Evolutionary conservation across 305 asterid genomes (phyloP).

Genomic region (Fraxinus xanthoxyloides): DNA sequence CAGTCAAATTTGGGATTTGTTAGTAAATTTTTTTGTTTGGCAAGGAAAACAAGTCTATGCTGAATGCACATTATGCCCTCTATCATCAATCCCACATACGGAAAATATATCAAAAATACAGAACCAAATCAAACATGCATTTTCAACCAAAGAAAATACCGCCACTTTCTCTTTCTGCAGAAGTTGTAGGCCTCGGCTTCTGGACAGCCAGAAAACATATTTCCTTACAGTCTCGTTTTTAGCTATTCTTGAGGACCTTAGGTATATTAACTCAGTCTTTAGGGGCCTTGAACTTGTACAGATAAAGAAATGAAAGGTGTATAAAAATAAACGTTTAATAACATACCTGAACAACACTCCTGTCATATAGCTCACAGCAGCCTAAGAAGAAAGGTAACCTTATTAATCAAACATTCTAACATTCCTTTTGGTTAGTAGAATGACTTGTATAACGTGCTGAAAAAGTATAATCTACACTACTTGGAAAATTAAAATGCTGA

Average conservation of each 20-base stretch:
- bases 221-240: not conserved
- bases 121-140: not conserved
- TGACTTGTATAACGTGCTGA: not conserved
- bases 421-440: not conserved
- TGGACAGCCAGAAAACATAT: not conserved
- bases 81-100: not conserved
- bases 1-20: not conserved
- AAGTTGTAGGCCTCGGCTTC: not conserved
- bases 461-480: not conserved
- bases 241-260: not conserved
- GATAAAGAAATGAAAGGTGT: conserved; percentile 3
- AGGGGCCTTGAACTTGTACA: not conserved
- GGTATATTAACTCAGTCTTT: not conserved
- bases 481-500: not conserved
- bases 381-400: conserved; percentile 44
- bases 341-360: conserved; percentile 81
- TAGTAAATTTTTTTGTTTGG: not conserved
- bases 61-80: not conserved
- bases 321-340: not conserved
- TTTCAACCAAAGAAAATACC: not conserved
- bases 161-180: not conserved
- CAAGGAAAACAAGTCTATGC: not conserved
- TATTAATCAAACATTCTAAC: conserved; percentile 15
- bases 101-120: not conserved
- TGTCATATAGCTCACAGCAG: conserved; percentile 85